A percentile compares a stretch with the other conserved stretches of the same genome.
Conservation (phyloP, 1,284 basidiomycete species). For the Leucoagaricus sp. region DNA sequence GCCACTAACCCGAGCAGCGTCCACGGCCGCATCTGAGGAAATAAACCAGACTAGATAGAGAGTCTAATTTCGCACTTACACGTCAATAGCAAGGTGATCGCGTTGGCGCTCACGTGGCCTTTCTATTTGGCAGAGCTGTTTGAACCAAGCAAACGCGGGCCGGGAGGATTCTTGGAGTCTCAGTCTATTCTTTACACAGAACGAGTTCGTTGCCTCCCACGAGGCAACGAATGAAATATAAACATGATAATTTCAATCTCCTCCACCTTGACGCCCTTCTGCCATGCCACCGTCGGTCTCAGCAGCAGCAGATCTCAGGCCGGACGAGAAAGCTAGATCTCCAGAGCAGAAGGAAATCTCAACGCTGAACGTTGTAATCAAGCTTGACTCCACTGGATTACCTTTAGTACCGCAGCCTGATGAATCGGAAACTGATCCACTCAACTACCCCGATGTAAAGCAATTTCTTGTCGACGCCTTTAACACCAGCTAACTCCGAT, state of each 20-base stretch:
- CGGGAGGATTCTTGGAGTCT: too few species aligned
- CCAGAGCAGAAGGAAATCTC: background rate
- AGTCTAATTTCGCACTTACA: conserved; percentile 10
- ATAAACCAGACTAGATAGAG: background rate
- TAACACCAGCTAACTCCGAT: background rate
- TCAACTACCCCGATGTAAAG: conserved; percentile 35
- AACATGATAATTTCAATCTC: background rate
- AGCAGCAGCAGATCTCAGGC: background rate
- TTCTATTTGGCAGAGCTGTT: conserved; percentile 5
- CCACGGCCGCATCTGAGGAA: conserved; percentile 37
- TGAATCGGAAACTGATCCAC: conserved; percentile 29
- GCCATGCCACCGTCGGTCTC: background rate
- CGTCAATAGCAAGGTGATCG: conserved; percentile 7
- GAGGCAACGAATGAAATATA: conserved; percentile 3
- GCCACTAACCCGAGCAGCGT: conserved; percentile 36
- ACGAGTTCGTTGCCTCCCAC: background rate
- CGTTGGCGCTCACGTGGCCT: conserved; percentile 9
- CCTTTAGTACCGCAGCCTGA: conserved; percentile 37
- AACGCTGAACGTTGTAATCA: conserved; percentile 12
- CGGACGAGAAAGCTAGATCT: conserved; percentile 1
- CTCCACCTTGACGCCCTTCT: background rate
- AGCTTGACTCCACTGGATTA: conserved; percentile 30
- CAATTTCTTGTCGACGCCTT: background rate
- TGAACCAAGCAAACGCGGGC: background rate
- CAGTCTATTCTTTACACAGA: background rate